Percentiles rank a stretch among this genome's conserved stretches.
phyloP scores from a whole-genome alignment of 768 basidiomycete genomes.

The Porpolomopsis calyptriformis region DNA sequence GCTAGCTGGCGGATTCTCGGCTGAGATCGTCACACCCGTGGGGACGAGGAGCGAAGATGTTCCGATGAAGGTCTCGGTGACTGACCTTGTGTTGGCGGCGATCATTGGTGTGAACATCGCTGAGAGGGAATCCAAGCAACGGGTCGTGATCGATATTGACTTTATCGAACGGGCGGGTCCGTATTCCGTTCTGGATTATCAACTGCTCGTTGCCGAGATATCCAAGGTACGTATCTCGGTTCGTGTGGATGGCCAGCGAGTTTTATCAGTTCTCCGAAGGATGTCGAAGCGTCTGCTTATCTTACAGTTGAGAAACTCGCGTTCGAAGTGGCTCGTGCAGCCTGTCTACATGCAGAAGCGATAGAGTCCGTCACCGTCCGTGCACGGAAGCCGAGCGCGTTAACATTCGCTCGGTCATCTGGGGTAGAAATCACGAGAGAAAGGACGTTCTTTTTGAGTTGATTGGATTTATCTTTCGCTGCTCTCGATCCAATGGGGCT shows the following conservation, averaged over 20 bases:
- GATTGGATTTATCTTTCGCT: neutral
- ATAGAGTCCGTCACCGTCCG: conserved; percentile 38
- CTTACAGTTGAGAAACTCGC: conserved; percentile 55
- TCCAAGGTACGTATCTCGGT: conserved; percentile 19
- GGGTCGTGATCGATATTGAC: conserved; percentile 43
- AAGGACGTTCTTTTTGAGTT: conserved; percentile 6
- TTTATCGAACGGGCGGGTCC: conserved; percentile 25
- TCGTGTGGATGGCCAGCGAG: neutral
- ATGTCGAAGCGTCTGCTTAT: conserved; percentile 38
- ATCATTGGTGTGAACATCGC: conserved; percentile 66
- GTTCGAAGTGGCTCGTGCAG: conserved; percentile 31
- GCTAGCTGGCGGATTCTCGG: conserved; percentile 33
- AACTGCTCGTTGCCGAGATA: conserved; percentile 25
- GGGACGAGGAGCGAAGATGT: neutral
- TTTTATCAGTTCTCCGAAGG: conserved; percentile 21
- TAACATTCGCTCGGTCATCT: conserved; percentile 56
- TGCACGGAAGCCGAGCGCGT: conserved; percentile 60
- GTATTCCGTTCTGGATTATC: conserved; percentile 29
- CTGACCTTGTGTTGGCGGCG: conserved; percentile 37
- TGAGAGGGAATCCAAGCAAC: conserved; percentile 55
- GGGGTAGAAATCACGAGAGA: conserved; percentile 49
- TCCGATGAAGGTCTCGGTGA: conserved; percentile 28
- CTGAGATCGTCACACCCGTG: conserved; percentile 25
- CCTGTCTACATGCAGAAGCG: conserved; percentile 22
- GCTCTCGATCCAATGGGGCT: neutral